Percentiles rank a stretch among this genome's conserved stretches.
Evolutionary conservation across 495 filamentous ascomycete species (phyloP).

Genomic region (Neurospora tetraspora): DNA sequence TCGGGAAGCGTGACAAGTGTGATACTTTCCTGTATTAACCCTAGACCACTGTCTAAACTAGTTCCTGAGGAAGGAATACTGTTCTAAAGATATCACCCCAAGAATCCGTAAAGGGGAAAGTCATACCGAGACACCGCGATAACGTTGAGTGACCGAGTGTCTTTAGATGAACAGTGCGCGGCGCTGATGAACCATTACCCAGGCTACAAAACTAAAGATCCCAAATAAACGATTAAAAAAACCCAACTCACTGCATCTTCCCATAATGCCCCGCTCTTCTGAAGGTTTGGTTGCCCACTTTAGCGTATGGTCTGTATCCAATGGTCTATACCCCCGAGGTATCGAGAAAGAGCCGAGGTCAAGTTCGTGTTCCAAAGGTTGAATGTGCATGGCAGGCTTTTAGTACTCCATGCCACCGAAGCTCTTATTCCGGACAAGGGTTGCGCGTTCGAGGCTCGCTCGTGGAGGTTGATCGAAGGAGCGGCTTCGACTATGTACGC

Average conservation of each 20-base stretch:
- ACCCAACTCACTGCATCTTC: background rate
- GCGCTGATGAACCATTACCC: background rate
- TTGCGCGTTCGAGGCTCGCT: conserved; percentile 33
- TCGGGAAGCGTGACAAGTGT: background rate
- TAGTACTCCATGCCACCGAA: conserved; percentile 37
- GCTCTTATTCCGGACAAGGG: conserved; percentile 34
- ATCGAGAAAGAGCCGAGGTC: background rate
- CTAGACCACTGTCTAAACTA: background rate
- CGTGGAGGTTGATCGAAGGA: conserved; percentile 25
- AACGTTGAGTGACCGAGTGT: background rate
- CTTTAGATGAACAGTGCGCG: background rate
- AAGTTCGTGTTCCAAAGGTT: background rate
- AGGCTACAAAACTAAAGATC: background rate
- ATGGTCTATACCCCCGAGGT: background rate
- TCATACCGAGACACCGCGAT: background rate
- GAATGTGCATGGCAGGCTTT: background rate
- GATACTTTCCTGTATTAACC: background rate
- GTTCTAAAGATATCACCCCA: background rate
- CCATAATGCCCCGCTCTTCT: background rate
- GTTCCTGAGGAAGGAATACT: background rate
- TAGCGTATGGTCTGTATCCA: background rate
- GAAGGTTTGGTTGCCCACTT: background rate
- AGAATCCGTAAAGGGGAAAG: background rate
- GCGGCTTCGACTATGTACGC: conserved; percentile 17
- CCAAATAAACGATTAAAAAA: background rate